Conservation (phyloP, 345 rosid genomes). For the Bruguiera sexangula region DNA sequence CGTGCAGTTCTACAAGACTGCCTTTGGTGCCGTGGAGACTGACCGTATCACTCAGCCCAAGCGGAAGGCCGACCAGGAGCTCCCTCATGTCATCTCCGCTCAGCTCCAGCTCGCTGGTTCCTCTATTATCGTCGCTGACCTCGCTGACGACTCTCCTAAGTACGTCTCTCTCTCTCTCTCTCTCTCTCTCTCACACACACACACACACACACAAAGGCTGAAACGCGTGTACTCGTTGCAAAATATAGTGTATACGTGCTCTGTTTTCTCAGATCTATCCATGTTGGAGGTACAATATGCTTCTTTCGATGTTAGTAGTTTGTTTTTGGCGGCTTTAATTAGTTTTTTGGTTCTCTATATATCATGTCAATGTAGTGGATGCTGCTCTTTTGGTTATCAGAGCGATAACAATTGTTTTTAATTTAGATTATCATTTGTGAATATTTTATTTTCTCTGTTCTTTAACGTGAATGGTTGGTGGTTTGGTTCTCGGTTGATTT, state of each 20-base stretch:
- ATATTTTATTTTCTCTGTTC: too few relatives aligned
- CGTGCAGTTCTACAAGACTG: constrained; percentile 73
- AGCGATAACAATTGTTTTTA: too few relatives aligned
- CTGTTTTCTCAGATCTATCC: background rate
- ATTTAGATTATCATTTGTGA: too few relatives aligned
- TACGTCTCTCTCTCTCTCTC: constrained; percentile 23
- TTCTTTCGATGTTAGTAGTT: background rate
- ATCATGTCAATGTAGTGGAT: background rate
- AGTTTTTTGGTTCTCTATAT: background rate
- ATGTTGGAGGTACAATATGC: background rate
- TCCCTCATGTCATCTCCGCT: constrained; percentile 71
- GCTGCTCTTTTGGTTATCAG: too few relatives aligned
- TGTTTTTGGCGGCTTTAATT: background rate
- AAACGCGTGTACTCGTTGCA: too few relatives aligned
- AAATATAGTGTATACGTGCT: background rate
- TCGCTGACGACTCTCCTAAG: constrained; percentile 36
- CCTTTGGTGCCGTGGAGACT: constrained; percentile 68
- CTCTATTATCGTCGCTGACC: constrained; percentile 53
- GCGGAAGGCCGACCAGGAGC: constrained; percentile 90
- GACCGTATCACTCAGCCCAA: constrained; percentile 59
- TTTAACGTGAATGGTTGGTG: too few relatives aligned
- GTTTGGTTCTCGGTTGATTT: background rate
- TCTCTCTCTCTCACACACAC: too few relatives aligned
- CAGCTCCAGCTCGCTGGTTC: constrained; percentile 65
- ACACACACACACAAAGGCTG: too few relatives aligned